Conservation (phyloP, 192 early-diverging fungal species). For the Lobosporangium transversale region DNA sequence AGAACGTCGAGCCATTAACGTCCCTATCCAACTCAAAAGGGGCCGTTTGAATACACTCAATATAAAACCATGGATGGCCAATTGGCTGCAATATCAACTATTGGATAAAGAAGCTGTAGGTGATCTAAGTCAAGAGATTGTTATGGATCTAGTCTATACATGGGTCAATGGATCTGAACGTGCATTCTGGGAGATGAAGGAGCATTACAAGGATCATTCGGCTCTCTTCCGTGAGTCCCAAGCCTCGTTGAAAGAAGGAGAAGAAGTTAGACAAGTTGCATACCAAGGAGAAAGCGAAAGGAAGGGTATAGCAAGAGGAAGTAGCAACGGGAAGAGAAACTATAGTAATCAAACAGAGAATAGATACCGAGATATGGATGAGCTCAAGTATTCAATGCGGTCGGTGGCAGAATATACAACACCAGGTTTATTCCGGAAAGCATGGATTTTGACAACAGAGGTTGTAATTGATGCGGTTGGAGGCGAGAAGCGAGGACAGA, state of each 20-base stretch:
- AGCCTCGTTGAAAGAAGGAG: neutral
- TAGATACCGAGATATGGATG: slow-evolving; percentile 43
- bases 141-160: slow-evolving; percentile 52
- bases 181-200: slow-evolving; percentile 8
- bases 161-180: slow-evolving; percentile 56
- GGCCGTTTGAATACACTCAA: neutral
- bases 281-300: neutral
- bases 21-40: neutral
- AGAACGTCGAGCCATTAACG: neutral
- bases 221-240: slow-evolving; percentile 11
- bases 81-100: slow-evolving; percentile 5
- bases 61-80: neutral
- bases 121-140: neutral
- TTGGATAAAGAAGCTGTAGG: neutral
- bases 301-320: too few species aligned
- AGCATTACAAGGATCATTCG: slow-evolving; percentile 12
- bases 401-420: slow-evolving; percentile 33
- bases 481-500: slow-evolving; percentile 11
- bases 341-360: neutral
- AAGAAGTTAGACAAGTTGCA: neutral
- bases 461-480: neutral
- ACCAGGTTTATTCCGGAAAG: slow-evolving; percentile 14
- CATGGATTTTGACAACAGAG: slow-evolving; percentile 43
- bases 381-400: slow-evolving; percentile 52
- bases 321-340: too few species aligned